phyloP scores from a whole-genome alignment of 1,284 basidiomycete species.

The Ustilago xerochloae region DNA sequence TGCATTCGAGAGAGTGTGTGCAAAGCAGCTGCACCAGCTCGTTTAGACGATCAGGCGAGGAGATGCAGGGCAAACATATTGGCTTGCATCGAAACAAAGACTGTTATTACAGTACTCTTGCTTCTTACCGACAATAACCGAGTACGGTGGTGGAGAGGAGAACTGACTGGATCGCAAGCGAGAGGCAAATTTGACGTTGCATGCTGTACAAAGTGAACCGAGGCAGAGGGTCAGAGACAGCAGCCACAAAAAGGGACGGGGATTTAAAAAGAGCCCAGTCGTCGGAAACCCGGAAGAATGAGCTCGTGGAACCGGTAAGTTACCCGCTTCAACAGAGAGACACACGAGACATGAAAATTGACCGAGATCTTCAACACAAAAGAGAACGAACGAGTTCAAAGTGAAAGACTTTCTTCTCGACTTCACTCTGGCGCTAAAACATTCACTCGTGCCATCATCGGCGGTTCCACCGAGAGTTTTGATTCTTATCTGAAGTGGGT shows the following conservation, averaged over 20 bases:
- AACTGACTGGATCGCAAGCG: not conserved
- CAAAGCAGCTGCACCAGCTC: not conserved
- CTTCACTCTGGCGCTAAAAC: too few species aligned
- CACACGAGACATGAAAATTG: not conserved
- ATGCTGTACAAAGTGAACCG: not conserved
- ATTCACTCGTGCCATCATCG: too few species aligned
- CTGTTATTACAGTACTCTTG: too few species aligned
- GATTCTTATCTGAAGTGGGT: not conserved
- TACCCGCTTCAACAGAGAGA: not conserved
- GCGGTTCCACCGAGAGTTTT: not conserved
- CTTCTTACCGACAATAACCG: too few species aligned
- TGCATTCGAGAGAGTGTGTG: too few species aligned
- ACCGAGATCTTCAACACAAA: not conserved
- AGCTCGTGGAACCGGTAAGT: not conserved
- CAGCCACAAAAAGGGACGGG: not conserved
- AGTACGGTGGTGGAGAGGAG: not conserved
- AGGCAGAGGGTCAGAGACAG: not conserved
- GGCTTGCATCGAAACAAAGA: not conserved
- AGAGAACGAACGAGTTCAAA: not conserved
- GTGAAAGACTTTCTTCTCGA: too few species aligned
- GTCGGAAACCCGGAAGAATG: conserved; percentile 2
- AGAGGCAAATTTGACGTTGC: not conserved
- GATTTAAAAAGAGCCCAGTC: not conserved
- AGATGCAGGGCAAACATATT: not conserved
- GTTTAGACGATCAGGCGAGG: not conserved